Evolutionary conservation across 192 early-diverging fungal species (phyloP).

Genomic region (Phlyctochytrium planicorne): DNA sequence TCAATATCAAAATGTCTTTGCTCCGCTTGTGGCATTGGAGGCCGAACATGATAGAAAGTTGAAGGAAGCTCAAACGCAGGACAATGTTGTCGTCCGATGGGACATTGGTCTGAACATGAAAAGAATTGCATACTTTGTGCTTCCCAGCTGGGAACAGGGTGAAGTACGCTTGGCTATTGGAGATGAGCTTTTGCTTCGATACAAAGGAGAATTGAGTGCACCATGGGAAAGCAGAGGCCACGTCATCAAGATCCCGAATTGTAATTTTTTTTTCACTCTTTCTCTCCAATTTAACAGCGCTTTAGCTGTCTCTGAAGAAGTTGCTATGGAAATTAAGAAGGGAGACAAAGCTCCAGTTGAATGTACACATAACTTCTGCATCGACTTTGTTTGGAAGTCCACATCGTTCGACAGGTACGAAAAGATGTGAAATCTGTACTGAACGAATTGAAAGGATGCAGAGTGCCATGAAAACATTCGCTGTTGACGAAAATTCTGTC

Average conservation of each 20-base stretch:
- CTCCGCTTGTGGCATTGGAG: slow-evolving; percentile 92
- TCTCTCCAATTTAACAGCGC: background rate
- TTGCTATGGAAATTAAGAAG: slow-evolving; percentile 83
- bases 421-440: background rate
- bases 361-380: slow-evolving; percentile 85
- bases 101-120: slow-evolving; percentile 94
- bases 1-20: slow-evolving; percentile 96
- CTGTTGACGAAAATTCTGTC: slow-evolving; percentile 89
- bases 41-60: slow-evolving; percentile 86
- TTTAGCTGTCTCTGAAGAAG: slow-evolving; percentile 85
- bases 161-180: slow-evolving; percentile 91
- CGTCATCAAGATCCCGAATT: slow-evolving; percentile 95
- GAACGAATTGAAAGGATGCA: slow-evolving; percentile 68
- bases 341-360: slow-evolving; percentile 70
- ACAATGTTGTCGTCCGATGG: slow-evolving; percentile 95
- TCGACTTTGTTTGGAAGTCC: slow-evolving; percentile 99
- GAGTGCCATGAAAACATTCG: slow-evolving; percentile 93
- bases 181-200: slow-evolving; percentile 87
- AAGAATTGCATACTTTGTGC: slow-evolving; percentile 85
- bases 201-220: slow-evolving; percentile 79
- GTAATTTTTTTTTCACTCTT: slow-evolving; percentile 38
- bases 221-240: slow-evolving; percentile 88
- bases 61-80: slow-evolving; percentile 93
- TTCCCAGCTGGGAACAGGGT: slow-evolving; percentile 88
- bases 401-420: slow-evolving; percentile 84